Evolutionary conservation across 371 early-diverging fungal genomes (phyloP).

Genomic region (Saksenaea oblongispora): DNA sequence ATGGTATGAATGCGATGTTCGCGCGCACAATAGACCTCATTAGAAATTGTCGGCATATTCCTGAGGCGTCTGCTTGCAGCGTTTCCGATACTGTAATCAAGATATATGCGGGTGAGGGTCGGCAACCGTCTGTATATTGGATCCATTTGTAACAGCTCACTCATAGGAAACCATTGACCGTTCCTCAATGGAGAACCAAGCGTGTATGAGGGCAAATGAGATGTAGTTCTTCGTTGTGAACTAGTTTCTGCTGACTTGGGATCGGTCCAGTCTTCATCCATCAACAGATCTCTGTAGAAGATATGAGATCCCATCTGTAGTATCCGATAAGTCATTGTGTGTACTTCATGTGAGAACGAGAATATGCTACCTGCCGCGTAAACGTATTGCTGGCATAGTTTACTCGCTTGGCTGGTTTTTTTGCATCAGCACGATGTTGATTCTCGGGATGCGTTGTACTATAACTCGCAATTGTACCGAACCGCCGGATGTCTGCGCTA

Average conservation of each 20-base stretch:
- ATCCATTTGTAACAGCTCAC: no score
- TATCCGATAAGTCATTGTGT: background rate
- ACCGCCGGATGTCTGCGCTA: background rate
- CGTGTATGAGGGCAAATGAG: no score
- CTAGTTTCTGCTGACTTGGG: background rate
- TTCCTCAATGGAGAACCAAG: no score
- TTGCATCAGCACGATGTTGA: constrained; percentile 11
- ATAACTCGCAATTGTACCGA: background rate
- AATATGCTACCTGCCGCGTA: background rate
- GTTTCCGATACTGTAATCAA: no score
- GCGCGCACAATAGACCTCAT: no score
- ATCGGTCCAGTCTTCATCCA: background rate
- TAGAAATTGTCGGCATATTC: no score
- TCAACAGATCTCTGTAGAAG: background rate
- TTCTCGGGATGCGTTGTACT: constrained; percentile 1
- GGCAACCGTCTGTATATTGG: no score
- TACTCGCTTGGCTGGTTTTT: constrained; percentile 5
- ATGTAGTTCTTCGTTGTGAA: background rate
- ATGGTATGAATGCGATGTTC: no score
- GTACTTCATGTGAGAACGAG: background rate
- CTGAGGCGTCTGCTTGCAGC: no score
- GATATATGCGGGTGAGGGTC: no score
- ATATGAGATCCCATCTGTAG: background rate
- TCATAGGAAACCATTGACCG: no score
- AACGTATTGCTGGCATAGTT: background rate